A percentile compares a stretch with the other conserved stretches of the same genome.
Evolutionary conservation across 225 moss, liverwort and hornwort species (phyloP).

Genomic region (Pseudisothecium myosuroides): DNA sequence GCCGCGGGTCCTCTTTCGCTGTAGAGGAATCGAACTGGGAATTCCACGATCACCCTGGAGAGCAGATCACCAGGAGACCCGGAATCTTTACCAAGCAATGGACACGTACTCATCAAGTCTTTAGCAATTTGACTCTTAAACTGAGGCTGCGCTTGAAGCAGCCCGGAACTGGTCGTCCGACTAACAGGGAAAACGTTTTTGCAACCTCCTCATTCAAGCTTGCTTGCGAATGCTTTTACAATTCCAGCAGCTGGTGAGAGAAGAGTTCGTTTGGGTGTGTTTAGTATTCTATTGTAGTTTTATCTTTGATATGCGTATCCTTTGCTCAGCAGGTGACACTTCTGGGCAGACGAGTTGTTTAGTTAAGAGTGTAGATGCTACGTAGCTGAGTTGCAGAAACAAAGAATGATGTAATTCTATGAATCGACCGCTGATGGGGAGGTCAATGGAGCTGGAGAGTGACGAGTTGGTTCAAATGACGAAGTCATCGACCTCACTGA

Average conservation of each 20-base stretch:
- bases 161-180: neutral
- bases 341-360: neutral
- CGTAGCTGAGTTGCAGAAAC: neutral
- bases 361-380: neutral
- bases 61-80: neutral
- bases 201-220: neutral
- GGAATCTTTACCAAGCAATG: neutral
- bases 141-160: neutral
- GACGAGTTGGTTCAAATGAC: slow-evolving; percentile 4
- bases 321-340: neutral
- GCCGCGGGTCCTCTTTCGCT: slow-evolving; percentile 8
- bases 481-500: slow-evolving; percentile 5
- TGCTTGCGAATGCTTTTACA: neutral
- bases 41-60: neutral
- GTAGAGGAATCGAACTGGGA: neutral
- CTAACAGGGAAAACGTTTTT: too few relatives aligned
- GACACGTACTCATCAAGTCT: neutral
- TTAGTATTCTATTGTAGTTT: neutral
- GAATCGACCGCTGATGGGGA: slow-evolving; percentile 4
- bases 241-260: neutral
- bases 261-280: neutral
- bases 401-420: neutral
- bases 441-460: neutral
- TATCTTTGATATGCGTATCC: neutral
- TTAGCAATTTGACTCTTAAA: neutral